These are phyloP conservation scores for Coemansia sp. DNA, from an alignment of 192 early-diverging fungal genomes.

Conservation along the genomic window DNA sequence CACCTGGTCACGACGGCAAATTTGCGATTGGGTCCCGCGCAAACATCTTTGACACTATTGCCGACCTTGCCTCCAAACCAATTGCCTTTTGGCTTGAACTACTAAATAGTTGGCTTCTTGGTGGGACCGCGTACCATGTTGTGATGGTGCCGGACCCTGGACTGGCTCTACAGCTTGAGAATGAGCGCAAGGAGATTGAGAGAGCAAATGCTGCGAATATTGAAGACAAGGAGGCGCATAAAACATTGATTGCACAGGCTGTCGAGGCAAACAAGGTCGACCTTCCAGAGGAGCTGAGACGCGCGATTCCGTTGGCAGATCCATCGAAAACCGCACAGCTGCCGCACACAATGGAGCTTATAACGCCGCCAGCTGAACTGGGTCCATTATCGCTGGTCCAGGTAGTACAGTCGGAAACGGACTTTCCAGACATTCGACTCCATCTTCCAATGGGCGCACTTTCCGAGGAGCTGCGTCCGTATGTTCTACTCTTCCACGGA, in stretches of 20 bases:
- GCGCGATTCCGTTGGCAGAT: slow-evolving; percentile 56
- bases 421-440: slow-evolving; percentile 62
- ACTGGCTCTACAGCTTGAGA: slow-evolving; percentile 26
- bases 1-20: slow-evolving; percentile 1
- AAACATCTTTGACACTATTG: slow-evolving; percentile 33
- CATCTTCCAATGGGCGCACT: slow-evolving; percentile 57
- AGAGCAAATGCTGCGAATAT: slow-evolving; percentile 19
- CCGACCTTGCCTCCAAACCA: slow-evolving; percentile 20
- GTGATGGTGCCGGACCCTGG: slow-evolving; percentile 29
- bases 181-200: slow-evolving; percentile 25
- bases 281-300: slow-evolving; percentile 56
- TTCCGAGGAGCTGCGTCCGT: slow-evolving; percentile 62
- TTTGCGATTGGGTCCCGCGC: slow-evolving; percentile 27
- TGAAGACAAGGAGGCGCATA: slow-evolving; percentile 39
- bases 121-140: slow-evolving; percentile 20
- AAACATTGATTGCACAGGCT: slow-evolving; percentile 49
- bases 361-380: slow-evolving; percentile 7
- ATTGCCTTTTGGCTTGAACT: slow-evolving; percentile 39
- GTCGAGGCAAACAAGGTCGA: slow-evolving; percentile 33
- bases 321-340: slow-evolving; percentile 11
- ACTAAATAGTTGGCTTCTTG: slow-evolving; percentile 42
- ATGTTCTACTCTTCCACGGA: slow-evolving; percentile 75
- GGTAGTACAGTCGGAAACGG: slow-evolving; percentile 65
- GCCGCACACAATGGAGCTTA: slow-evolving; percentile 14
- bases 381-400: slow-evolving; percentile 58